These are phyloP conservation scores for Monilinia polystroma DNA, from an alignment of 2,329 filamentous ascomycete genomes.

Conservation along the genomic window DNA sequence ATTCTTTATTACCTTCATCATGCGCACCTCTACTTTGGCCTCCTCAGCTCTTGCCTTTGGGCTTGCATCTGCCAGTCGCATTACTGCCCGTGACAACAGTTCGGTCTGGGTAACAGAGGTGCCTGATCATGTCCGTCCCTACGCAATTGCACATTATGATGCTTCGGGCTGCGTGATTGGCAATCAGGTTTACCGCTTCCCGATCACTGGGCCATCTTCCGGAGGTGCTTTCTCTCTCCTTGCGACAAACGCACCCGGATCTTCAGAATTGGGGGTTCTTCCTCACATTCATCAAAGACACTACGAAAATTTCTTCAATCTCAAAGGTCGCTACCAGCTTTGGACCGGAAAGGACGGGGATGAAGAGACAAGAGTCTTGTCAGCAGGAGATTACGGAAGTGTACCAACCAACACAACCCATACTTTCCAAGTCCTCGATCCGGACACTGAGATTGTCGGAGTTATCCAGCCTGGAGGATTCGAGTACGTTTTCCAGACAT, in stretches of 20 bases:
- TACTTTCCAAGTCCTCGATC: constrained; percentile 50
- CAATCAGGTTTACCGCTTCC: constrained; percentile 45
- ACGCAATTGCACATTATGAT: constrained; percentile 32
- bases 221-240: constrained; percentile 48
- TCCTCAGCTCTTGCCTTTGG: constrained; percentile 9
- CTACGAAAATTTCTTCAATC: constrained; percentile 46
- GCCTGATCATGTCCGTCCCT: constrained; percentile 32
- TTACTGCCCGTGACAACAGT: constrained; percentile 1
- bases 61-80: neutral
- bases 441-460: constrained; percentile 49
- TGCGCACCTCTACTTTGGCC: constrained; percentile 15
- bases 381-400: constrained; percentile 47
- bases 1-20: constrained; percentile 11
- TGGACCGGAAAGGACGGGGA: constrained; percentile 42
- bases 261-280: constrained; percentile 39
- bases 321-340: constrained; percentile 47
- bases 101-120: constrained; percentile 33
- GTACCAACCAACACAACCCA: constrained; percentile 48
- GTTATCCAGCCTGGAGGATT: constrained; percentile 50
- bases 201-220: constrained; percentile 47
- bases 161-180: constrained; percentile 39
- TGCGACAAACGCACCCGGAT: constrained; percentile 45
- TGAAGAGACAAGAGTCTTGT: constrained; percentile 44
- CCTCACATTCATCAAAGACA: constrained; percentile 46
- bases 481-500: constrained; percentile 40